Evolutionary conservation across 2,329 filamentous ascomycete species (phyloP).

Genomic region (Hypoxylon sp.): DNA sequence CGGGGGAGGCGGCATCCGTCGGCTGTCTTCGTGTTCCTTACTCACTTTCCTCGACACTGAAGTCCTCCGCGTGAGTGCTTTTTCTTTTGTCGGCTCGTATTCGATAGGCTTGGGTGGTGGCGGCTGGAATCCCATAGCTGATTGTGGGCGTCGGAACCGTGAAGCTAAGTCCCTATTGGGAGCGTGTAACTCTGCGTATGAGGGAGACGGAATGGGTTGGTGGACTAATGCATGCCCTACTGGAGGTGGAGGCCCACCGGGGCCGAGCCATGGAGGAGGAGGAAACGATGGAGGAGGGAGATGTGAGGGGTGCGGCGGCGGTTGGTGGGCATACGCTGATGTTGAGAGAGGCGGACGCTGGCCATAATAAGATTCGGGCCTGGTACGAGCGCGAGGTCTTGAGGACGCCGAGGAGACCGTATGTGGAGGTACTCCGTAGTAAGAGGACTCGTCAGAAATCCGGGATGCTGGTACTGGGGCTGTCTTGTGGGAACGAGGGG

Average conservation of each 20-base stretch:
- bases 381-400: conserved; percentile 58
- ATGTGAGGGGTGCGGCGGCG: conserved; percentile 48
- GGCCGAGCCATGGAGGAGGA: conserved; percentile 41
- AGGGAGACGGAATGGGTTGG: conserved; percentile 36
- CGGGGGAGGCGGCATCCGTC: conserved; percentile 64
- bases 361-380: conserved; percentile 57
- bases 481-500: conserved; percentile 56
- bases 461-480: conserved; percentile 52
- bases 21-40: conserved; percentile 61
- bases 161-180: conserved; percentile 45
- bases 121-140: conserved; percentile 58
- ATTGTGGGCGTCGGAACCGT: conserved; percentile 55
- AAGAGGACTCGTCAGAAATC: conserved; percentile 55
- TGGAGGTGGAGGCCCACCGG: conserved; percentile 32
- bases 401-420: conserved; percentile 48
- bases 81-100: conserved; percentile 57
- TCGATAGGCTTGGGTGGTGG: conserved; percentile 57
- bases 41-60: conserved; percentile 56
- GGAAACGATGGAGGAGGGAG: conserved; percentile 49
- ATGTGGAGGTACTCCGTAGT: conserved; percentile 56
- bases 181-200: conserved; percentile 37
- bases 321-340: conserved; percentile 53
- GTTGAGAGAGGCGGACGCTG: conserved; percentile 56
- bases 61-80: conserved; percentile 57
- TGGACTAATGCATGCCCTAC: conserved; percentile 43